These are phyloP conservation scores for Hyphodiscus sp. DNA, from an alignment of 2,329 filamentous ascomycete species.

Conservation along the genomic window DNA sequence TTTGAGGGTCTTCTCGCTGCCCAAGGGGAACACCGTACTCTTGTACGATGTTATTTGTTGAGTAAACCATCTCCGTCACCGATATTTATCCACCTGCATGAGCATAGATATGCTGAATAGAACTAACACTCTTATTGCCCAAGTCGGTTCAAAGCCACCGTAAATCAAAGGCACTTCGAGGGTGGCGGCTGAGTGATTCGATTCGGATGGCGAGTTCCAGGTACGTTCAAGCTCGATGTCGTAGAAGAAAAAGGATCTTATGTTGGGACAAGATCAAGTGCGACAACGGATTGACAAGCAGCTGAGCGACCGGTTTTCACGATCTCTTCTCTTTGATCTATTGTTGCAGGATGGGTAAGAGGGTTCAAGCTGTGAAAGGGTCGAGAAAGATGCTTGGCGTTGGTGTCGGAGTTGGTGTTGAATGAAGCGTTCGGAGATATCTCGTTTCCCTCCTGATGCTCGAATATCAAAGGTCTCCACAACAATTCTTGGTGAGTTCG, in stretches of 20 bases:
- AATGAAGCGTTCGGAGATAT: not conserved
- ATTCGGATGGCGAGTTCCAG: too few relatives aligned
- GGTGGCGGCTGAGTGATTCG: too few relatives aligned
- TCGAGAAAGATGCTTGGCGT: not conserved
- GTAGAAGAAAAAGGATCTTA: too few relatives aligned
- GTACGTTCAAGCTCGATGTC: too few relatives aligned
- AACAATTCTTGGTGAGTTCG: not conserved
- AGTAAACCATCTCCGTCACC: constrained; percentile 22
- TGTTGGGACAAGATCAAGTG: too few relatives aligned
- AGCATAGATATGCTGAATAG: not conserved
- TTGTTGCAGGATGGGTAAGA: too few relatives aligned
- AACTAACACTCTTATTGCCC: not conserved
- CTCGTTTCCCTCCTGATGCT: not conserved
- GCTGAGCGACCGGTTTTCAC: too few relatives aligned
- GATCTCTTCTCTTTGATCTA: too few relatives aligned
- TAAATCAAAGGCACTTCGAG: not conserved
- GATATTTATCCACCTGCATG: not conserved
- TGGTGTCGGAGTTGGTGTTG: not conserved
- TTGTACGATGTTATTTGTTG: constrained; percentile 25
- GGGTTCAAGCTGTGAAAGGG: not conserved
- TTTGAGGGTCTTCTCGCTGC: constrained; percentile 25
- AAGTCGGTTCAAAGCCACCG: too few relatives aligned
- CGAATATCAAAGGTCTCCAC: not conserved
- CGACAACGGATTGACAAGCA: too few relatives aligned
- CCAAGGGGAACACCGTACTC: constrained; percentile 27